These are phyloP conservation scores for Chytridium lagenaria DNA, from an alignment of 371 early-diverging fungal genomes.

Conservation along the genomic window DNA sequence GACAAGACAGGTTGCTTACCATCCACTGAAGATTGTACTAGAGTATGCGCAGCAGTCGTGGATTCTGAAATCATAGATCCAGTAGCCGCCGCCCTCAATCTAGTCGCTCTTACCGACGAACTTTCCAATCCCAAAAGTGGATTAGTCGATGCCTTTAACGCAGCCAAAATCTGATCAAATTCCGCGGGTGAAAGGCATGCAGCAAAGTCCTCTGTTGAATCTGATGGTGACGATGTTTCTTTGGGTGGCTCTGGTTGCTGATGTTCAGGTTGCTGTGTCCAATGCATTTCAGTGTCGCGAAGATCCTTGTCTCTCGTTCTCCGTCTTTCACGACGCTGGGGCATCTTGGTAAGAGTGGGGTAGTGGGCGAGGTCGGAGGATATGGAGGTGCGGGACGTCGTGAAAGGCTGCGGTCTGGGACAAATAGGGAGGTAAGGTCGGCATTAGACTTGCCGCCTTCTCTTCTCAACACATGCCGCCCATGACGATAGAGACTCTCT, in stretches of 20 bases:
- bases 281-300: not conserved
- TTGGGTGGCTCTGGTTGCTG: not conserved
- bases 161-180: not conserved
- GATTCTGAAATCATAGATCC: too few relatives aligned
- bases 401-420: not conserved
- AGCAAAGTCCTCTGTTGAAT: not conserved
- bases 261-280: not conserved
- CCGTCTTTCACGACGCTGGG: not conserved
- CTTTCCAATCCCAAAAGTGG: too few relatives aligned
- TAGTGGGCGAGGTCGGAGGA: not conserved
- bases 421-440: not conserved
- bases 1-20: too few relatives aligned
- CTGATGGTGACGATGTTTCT: not conserved
- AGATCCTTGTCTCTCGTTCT: not conserved
- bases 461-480: not conserved
- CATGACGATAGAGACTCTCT: slow-evolving; percentile 12
- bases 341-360: not conserved
- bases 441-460: not conserved
- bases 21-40: too few relatives aligned
- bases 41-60: too few relatives aligned
- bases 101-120: too few relatives aligned
- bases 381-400: slow-evolving; percentile 1
- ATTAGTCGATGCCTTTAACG: not conserved
- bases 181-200: not conserved
- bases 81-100: too few relatives aligned